Evolutionary conservation across 1,139 yeast genomes (phyloP), one percentile per base, ranked within the genome.

Genomic region (Hanseniaspora gamundiae): DNA sequence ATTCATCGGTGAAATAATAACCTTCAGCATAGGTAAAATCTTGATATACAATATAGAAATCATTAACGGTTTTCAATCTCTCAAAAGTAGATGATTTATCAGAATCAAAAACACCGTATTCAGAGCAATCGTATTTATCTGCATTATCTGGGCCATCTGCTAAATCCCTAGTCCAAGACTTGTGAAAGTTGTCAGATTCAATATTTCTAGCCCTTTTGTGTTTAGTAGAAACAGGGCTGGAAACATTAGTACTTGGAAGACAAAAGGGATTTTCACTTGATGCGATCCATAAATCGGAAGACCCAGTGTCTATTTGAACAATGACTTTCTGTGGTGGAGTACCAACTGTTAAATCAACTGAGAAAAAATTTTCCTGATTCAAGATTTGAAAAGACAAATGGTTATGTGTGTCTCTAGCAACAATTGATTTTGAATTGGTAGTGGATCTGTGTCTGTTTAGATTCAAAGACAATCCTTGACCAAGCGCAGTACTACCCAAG

Each of bases 291-390:
- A 79, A 62, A 53, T 77, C 82, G 4, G 80, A 67, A 1, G 84
- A 77, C 0, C 86, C 87, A 3, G 87, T 80, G 54, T 80, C 87
- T 20, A 81, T 56, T 49, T 76, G 60, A 2, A 76, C 72, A 21
- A 64, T 65, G 19, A 78, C 66, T 3, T 59, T 56, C 51, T 74
- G 78, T 0, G 64, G 60, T n/a, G 78, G 73, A 1, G 78, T 68
- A 1, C 86, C 87, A 17, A 78, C 51, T 13, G 58, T 54, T 44
- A 74, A 51, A 10, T 59, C 60, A 1, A 74, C 72, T 50, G 71
- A 60, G 55, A 77, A 78, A 52, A 72, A 77, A 2, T 73, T 69
- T 17, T 59, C 57, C 47, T 66, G 64, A 54, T 76, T 76, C 16
- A 56, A 51, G 27, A 78, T 49, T 2, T 57, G 65, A 62, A 74